Percentiles rank a stretch among this genome's conserved stretches.
These are phyloP conservation scores for Coniochaeta sp. DNA, from an alignment of 2,329 filamentous ascomycete species.

Conservation along the genomic window DNA sequence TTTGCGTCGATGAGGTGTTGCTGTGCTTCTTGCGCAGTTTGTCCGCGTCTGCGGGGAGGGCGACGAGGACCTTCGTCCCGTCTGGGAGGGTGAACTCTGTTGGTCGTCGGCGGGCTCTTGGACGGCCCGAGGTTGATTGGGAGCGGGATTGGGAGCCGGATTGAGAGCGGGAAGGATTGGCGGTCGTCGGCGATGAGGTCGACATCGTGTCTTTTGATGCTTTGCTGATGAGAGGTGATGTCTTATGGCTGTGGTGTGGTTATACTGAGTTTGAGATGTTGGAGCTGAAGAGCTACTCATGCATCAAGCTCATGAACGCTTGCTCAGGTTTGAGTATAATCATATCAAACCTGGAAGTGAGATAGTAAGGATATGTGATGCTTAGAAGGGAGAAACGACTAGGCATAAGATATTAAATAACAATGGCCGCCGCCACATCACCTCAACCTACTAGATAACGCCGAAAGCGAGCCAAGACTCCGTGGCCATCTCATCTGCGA, in stretches of 20 bases:
- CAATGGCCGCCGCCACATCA: background rate
- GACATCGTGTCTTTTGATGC: background rate
- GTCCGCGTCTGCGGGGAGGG: conserved; percentile 47
- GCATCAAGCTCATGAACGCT: background rate
- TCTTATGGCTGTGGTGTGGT: background rate
- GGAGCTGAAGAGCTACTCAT: background rate
- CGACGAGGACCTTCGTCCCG: conserved; percentile 49
- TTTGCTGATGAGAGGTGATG: background rate
- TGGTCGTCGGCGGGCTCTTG: conserved; percentile 27
- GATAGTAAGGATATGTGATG: background rate
- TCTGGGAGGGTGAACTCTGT: conserved; percentile 47
- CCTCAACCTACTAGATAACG: background rate
- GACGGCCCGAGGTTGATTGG: conserved; percentile 1
- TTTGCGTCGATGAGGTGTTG: conserved; percentile 21
- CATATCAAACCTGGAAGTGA: background rate
- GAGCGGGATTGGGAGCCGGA: background rate
- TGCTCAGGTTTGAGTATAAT: no score
- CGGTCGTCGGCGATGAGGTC: background rate
- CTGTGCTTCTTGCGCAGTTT: conserved; percentile 31
- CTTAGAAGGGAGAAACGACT: background rate
- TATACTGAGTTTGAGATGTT: background rate
- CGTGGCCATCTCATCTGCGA: background rate
- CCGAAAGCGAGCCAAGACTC: background rate
- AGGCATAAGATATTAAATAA: background rate
- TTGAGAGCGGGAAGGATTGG: background rate